A percentile compares a stretch with the other conserved stretches of the same genome.
These are phyloP conservation scores for Psidium guajava DNA, from an alignment of 345 rosid species.

Conservation along the genomic window DNA sequence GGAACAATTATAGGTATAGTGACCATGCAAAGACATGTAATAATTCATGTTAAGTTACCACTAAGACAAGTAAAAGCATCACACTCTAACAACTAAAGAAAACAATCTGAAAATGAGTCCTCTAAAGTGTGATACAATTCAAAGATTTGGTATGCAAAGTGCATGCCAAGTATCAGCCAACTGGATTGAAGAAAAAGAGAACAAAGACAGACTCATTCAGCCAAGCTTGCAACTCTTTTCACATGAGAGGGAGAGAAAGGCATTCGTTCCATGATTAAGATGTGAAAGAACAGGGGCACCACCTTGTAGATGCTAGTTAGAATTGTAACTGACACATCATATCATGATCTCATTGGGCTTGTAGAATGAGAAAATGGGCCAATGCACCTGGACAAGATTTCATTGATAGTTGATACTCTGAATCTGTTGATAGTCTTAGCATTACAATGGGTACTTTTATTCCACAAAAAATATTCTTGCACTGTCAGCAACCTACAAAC, in stretches of 20 bases:
- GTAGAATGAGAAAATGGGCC: not conserved
- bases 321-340: not conserved
- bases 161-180: not conserved
- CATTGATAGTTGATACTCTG: not conserved
- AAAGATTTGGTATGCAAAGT: not conserved
- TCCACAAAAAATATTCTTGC: not conserved
- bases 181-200: too few species aligned
- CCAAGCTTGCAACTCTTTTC: not conserved
- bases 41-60: not conserved
- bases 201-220: too few species aligned
- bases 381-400: not conserved
- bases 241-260: not conserved
- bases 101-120: not conserved
- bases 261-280: not conserved
- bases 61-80: not conserved
- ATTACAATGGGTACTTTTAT: not conserved
- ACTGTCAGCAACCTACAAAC: not conserved
- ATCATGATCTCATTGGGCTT: not conserved
- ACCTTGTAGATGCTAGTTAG: not conserved
- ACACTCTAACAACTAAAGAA: not conserved
- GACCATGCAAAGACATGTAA: not conserved
- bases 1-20: not conserved
- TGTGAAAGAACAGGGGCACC: not conserved
- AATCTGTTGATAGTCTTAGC: not conserved
- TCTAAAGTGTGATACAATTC: not conserved